These are phyloP conservation scores for Acanthamoeba castellanii DNA, from an alignment of 208 protist genomes.

Conservation along the genomic window DNA sequence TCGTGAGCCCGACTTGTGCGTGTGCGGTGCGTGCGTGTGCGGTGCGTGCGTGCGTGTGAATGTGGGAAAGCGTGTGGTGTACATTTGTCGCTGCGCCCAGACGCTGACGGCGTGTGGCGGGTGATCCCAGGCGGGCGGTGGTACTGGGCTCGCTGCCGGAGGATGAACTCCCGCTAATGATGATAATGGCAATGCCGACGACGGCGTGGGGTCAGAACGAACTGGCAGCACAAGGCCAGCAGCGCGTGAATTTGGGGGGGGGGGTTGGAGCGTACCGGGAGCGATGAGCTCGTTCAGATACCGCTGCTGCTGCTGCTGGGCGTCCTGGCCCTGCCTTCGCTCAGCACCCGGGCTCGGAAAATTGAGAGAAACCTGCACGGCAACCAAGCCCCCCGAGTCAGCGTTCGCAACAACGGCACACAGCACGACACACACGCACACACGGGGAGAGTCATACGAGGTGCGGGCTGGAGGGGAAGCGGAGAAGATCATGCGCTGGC, in stretches of 20 bases:
- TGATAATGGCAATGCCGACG: background rate
- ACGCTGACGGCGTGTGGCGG: background rate
- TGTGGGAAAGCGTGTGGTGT: background rate
- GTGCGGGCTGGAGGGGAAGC: background rate
- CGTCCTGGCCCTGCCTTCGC: background rate
- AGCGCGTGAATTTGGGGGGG: background rate
- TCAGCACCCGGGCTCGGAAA: background rate
- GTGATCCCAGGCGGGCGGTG: background rate
- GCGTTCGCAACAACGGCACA: background rate
- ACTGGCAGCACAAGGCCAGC: background rate
- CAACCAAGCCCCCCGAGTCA: background rate
- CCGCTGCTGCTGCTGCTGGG: background rate
- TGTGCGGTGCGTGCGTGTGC: background rate
- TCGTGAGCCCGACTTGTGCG: too few species aligned
- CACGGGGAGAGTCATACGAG: background rate
- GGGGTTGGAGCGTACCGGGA: background rate
- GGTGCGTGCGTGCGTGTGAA: background rate
- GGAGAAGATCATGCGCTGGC: too few species aligned
- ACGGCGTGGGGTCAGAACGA: background rate
- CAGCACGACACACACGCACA: background rate
- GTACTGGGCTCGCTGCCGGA: background rate
- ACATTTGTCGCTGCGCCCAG: constrained; percentile 6
- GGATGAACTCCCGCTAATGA: background rate
- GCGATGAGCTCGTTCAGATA: background rate
- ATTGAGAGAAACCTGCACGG: background rate